These are phyloP conservation scores for Cryphonectria naterciae DNA, from an alignment of 2,329 filamentous ascomycete species.

Conservation along the genomic window DNA sequence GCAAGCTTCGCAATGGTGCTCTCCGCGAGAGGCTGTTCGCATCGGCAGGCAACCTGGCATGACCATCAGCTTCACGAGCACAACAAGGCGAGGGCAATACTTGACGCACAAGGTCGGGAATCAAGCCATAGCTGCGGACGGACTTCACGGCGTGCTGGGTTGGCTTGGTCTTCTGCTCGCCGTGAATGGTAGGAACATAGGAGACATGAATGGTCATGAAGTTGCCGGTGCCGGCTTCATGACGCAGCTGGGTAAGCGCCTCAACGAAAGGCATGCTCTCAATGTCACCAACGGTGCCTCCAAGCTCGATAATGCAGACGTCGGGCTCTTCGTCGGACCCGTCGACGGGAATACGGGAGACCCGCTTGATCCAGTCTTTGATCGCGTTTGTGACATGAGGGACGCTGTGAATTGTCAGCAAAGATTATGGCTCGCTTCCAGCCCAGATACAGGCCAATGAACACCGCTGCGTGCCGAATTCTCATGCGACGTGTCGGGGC, in stretches of 20 bases:
- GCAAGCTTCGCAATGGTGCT: slow-evolving; percentile 85
- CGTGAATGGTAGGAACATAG: slow-evolving; percentile 72
- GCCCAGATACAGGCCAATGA: not conserved
- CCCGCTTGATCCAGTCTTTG: slow-evolving; percentile 88
- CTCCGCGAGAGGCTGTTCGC: slow-evolving; percentile 74
- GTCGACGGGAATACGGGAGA: slow-evolving; percentile 84
- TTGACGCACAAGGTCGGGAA: slow-evolving; percentile 65
- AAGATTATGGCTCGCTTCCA: not conserved
- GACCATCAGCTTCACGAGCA: slow-evolving; percentile 30
- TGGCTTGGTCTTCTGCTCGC: slow-evolving; percentile 94
- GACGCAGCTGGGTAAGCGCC: slow-evolving; percentile 77
- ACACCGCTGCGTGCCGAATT: not conserved
- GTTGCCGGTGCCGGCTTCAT: slow-evolving; percentile 74
- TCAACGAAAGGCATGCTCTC: slow-evolving; percentile 88
- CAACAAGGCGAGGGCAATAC: not conserved
- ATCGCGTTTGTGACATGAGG: slow-evolving; percentile 92
- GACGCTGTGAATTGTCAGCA: slow-evolving; percentile 48
- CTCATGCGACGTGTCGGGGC: not conserved
- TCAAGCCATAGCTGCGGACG: slow-evolving; percentile 78
- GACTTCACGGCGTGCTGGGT: slow-evolving; percentile 89
- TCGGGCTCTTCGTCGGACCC: slow-evolving; percentile 82
- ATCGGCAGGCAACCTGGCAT: slow-evolving; percentile 84
- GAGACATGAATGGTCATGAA: slow-evolving; percentile 90
- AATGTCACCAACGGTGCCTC: slow-evolving; percentile 66
- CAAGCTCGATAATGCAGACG: slow-evolving; percentile 79